phyloP scores from a whole-genome alignment of 1,284 basidiomycete genomes.

The Leccinum pachyderme region DNA sequence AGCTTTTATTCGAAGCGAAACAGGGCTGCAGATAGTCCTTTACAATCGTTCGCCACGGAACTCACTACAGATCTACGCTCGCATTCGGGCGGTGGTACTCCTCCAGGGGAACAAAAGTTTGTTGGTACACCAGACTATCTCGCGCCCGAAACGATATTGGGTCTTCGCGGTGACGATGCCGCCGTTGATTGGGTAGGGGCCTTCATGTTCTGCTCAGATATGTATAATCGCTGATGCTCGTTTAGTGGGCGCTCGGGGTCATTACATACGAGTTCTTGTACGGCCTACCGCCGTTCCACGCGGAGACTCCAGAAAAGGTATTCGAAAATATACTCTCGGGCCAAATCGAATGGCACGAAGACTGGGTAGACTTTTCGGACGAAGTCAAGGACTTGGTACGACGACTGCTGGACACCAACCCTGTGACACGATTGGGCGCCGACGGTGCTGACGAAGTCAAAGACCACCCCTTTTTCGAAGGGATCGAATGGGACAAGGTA shows the following conservation, averaged over 20 bases:
- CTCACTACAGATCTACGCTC: conserved; percentile 78
- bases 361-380: conserved; percentile 83
- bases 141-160: conserved; percentile 94
- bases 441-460: conserved; percentile 94
- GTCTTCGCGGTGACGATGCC: conserved; percentile 92
- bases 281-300: conserved; percentile 97
- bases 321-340: conserved; percentile 99
- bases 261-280: conserved; percentile 99
- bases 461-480: conserved; percentile 86
- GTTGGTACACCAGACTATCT: conserved; percentile 98
- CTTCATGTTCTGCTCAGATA: conserved; percentile 11
- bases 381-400: conserved; percentile 94
- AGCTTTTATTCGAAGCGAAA: conserved; percentile 57
- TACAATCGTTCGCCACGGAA: conserved; percentile 80
- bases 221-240: conserved; percentile 17
- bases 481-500: conserved; percentile 92
- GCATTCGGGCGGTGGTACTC: conserved; percentile 60
- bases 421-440: conserved; percentile 78
- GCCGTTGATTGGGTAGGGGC: conserved; percentile 91
- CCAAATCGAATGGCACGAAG: conserved; percentile 94
- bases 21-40: conserved; percentile 66
- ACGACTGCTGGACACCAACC: conserved; percentile 82
- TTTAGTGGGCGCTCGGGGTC: conserved; percentile 94
- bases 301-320: conserved; percentile 93
- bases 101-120: conserved; percentile 86